phyloP scores from a whole-genome alignment of 176 grass and related monocot species.

The Pharus latifolius region DNA sequence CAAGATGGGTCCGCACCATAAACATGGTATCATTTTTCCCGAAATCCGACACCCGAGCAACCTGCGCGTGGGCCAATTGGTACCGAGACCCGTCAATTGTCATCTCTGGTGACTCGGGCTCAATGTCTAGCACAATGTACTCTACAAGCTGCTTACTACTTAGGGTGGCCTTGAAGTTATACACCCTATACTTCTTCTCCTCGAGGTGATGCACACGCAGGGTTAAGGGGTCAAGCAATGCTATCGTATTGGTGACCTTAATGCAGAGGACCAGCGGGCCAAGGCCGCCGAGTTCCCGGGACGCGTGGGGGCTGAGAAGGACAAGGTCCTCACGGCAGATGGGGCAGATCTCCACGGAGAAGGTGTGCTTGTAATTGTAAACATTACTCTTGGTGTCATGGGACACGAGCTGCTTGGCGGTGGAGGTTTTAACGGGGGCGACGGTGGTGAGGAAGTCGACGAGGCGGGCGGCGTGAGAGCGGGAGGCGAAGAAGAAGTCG shows the following conservation, averaged over 20 bases:
- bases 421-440: slow-evolving; percentile 46
- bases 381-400: slow-evolving; percentile 65
- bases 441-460: slow-evolving; percentile 76
- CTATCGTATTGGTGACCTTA: slow-evolving; percentile 66
- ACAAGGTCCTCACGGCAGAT: slow-evolving; percentile 93
- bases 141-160: slow-evolving; percentile 75
- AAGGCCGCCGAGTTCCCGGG: slow-evolving; percentile 61
- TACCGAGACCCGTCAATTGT: slow-evolving; percentile 51
- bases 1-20: slow-evolving; percentile 68
- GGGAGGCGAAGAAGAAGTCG: slow-evolving; percentile 76
- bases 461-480: slow-evolving; percentile 54
- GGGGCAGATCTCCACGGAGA: slow-evolving; percentile 86
- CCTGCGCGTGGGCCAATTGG: slow-evolving; percentile 61
- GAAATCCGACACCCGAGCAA: slow-evolving; percentile 64
- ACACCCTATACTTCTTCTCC: slow-evolving; percentile 60
- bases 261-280: slow-evolving; percentile 74
- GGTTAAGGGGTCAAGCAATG: slow-evolving; percentile 62
- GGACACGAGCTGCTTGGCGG: slow-evolving; percentile 85
- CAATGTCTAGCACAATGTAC: slow-evolving; percentile 83
- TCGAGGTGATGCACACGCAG: slow-evolving; percentile 76
- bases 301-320: slow-evolving; percentile 57
- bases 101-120: slow-evolving; percentile 61
- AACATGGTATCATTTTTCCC: slow-evolving; percentile 76
- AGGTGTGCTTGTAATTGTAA: slow-evolving; percentile 87
- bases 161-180: slow-evolving; percentile 64